Evolutionary conservation across 2,329 filamentous ascomycete genomes (phyloP), one percentile per base, ranked within the genome.

Genomic region (Salinomyces thailandicus): DNA sequence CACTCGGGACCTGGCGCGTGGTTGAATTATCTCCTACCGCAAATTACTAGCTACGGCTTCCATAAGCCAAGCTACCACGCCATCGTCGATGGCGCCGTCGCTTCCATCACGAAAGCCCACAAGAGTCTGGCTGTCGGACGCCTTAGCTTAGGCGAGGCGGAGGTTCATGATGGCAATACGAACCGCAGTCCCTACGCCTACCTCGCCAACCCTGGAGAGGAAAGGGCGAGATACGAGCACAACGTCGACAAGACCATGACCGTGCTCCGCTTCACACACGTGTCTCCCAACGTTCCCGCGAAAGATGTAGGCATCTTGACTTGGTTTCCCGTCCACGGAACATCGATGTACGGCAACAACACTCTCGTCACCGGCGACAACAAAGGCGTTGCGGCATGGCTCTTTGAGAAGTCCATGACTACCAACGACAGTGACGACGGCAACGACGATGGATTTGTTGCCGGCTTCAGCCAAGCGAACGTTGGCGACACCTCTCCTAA

Each of bases 301-400:
- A 86, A 85, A 61, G 80, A 79, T 39, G 75, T 85, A 28, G 87
- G 85, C 9, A 67, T 93, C 1, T 62, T 96, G 39, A 91, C 85
- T 12, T 96, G 87, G 84, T 94, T 89, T 57, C 77, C 89, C 2
- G 83, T 87, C 0, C 89, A 96, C 57, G 87, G 87, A 31, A 96
- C 89, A 0, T 93, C 85, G 0, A 75, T 95, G 60, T 75, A 87
- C 16, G 81, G 83, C 37, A 95, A 95, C 62, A 94, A 94, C 61
- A 95, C 86, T 0, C 69, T 94, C 11, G 75, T 91, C 34, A 79
- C 86, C 2, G 89, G 85, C n/a, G 89, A 96, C 59, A 96, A 96
- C 66, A 96, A 96, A 63, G 89, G 89, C 9, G 85, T 94, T 5
- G 87, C 89, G 2, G 83, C 87, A 0, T 81, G 81, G 54, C 66